Evolutionary conservation across 805 yeast species (phyloP).

Genomic region (Priceomyces fermenticarens): DNA sequence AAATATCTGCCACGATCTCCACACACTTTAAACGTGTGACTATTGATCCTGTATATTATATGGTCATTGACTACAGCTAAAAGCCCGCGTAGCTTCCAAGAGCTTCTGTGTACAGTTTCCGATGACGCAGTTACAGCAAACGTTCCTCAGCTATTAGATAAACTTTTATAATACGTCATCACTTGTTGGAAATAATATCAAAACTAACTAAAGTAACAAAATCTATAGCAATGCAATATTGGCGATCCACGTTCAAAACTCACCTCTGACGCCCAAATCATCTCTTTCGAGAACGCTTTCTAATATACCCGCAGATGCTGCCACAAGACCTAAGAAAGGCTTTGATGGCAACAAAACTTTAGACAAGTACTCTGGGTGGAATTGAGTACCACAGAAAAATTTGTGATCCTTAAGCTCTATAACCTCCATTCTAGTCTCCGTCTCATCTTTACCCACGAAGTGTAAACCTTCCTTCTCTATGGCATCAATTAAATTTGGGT

Average conservation of each 20-base stretch:
- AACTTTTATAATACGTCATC: no score
- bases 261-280: conserved; percentile 43
- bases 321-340: conserved; percentile 94
- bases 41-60: no score
- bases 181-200: no score
- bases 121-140: no score
- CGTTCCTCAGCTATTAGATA: no score
- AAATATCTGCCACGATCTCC: no score
- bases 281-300: conserved; percentile 55
- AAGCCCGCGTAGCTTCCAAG: background rate
- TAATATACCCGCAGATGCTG: conserved; percentile 86
- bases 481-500: conserved; percentile 70
- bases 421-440: conserved; percentile 89
- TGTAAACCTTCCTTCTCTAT: conserved; percentile 78
- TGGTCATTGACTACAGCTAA: conserved; percentile 1
- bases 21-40: background rate
- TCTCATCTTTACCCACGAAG: conserved; percentile 93
- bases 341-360: conserved; percentile 95
- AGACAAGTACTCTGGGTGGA: conserved; percentile 96
- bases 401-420: conserved; percentile 85
- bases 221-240: background rate
- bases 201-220: no score
- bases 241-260: conserved; percentile 23
- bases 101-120: background rate
- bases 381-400: conserved; percentile 92